Evolutionary conservation across 176 grass and related monocot species (phyloP).

Genomic region (Ensete ventricosum): DNA sequence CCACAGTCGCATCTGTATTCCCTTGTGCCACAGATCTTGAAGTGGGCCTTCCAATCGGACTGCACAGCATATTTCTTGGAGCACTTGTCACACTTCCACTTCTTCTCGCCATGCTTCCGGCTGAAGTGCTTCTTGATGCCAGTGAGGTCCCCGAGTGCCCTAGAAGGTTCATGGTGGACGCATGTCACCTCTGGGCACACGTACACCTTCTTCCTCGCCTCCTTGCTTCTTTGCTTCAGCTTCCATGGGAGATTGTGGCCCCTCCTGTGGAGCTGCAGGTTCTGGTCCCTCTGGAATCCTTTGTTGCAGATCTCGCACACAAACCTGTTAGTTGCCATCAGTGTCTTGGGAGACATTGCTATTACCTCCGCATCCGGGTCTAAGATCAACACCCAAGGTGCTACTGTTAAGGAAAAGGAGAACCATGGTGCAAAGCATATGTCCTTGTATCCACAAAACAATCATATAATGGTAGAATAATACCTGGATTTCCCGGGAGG

Average conservation of each 20-base stretch:
- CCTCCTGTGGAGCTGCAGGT: slow-evolving; percentile 86
- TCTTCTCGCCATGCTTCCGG: slow-evolving; percentile 95
- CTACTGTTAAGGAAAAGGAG: no score
- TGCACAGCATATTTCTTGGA: slow-evolving; percentile 89
- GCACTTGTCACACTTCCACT: slow-evolving; percentile 97
- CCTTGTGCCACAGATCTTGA: slow-evolving; percentile 84
- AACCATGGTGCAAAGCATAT: no score
- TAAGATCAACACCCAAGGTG: not conserved
- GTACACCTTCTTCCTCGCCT: slow-evolving; percentile 85
- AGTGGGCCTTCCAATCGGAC: slow-evolving; percentile 93
- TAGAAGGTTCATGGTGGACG: slow-evolving; percentile 62
- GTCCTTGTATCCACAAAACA: not conserved
- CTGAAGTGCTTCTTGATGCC: slow-evolving; percentile 98
- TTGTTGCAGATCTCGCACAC: slow-evolving; percentile 90
- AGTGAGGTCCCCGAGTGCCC: slow-evolving; percentile 87
- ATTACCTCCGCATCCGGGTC: slow-evolving; percentile 93
- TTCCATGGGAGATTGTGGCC: slow-evolving; percentile 96
- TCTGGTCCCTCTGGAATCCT: slow-evolving; percentile 91
- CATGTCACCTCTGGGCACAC: slow-evolving; percentile 67
- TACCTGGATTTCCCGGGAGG: slow-evolving; percentile 93
- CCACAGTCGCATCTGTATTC: slow-evolving; percentile 94
- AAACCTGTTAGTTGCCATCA: slow-evolving; percentile 93
- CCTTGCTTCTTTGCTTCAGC: slow-evolving; percentile 86
- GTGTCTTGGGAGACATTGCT: slow-evolving; percentile 58
- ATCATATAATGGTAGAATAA: not conserved